phyloP scores from a whole-genome alignment of 257 asterid species.

The Salvia miltiorrhiza region DNA sequence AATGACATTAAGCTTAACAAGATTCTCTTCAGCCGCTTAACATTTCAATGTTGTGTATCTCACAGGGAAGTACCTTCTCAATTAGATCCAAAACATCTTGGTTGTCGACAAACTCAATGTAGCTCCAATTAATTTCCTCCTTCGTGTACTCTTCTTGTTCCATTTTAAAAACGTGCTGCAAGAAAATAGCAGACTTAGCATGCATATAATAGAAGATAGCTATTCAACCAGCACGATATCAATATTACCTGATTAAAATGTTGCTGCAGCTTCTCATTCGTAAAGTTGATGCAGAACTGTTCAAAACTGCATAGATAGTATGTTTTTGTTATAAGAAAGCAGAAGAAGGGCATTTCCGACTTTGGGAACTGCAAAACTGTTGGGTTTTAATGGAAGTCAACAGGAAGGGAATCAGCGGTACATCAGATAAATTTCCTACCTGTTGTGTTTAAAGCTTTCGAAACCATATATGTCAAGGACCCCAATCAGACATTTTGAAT shows the following conservation, averaged over 20 bases:
- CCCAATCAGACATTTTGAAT: constrained; percentile 78
- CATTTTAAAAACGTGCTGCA: constrained; percentile 98
- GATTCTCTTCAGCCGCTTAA: constrained; percentile 4
- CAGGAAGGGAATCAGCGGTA: constrained; percentile 9
- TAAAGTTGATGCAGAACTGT: constrained; percentile 94
- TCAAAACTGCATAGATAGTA: constrained; percentile 70
- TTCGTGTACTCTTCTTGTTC: constrained; percentile 97
- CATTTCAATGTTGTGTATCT: neutral
- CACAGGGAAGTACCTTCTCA: constrained; percentile 64
- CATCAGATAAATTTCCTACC: constrained; percentile 40
- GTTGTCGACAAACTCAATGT: constrained; percentile 96
- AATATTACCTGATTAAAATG: constrained; percentile 89
- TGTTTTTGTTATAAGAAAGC: constrained; percentile 28
- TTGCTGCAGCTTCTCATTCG: constrained; percentile 96
- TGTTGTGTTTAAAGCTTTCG: constrained; percentile 94
- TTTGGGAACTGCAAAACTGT: constrained; percentile 6
- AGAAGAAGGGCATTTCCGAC: constrained; percentile 20
- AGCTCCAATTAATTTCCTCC: constrained; percentile 95
- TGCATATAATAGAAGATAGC: constrained; percentile 19
- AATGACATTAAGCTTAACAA: neutral
- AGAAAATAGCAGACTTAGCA: constrained; percentile 26
- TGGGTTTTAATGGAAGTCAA: constrained; percentile 5
- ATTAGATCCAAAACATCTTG: constrained; percentile 97
- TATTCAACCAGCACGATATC: constrained; percentile 5
- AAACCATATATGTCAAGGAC: constrained; percentile 96